Conservation (phyloP, 2,329 filamentous ascomycete genomes). For the Aureobasidium sp. region DNA sequence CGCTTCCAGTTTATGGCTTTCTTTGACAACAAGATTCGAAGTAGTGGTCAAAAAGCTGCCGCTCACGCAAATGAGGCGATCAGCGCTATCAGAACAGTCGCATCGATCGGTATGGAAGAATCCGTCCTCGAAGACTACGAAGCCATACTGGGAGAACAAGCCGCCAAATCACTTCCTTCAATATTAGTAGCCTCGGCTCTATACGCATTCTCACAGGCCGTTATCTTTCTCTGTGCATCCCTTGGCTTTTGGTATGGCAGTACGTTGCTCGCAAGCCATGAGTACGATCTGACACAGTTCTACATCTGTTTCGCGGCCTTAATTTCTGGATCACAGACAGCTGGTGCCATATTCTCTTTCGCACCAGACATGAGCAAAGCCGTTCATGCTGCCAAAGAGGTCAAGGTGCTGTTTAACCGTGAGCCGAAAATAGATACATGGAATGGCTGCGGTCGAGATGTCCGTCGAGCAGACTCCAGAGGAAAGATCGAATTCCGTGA, state of each 20-base stretch:
- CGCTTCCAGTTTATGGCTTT: slow-evolving; percentile 43
- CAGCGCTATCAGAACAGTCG: slow-evolving; percentile 55
- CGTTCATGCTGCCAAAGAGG: slow-evolving; percentile 25
- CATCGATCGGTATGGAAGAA: slow-evolving; percentile 32
- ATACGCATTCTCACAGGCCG: slow-evolving; percentile 37
- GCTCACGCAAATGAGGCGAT: slow-evolving; percentile 61
- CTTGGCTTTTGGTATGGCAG: slow-evolving; percentile 43
- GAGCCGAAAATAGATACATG: no score
- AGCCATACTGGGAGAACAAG: background rate
- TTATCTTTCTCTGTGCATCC: slow-evolving; percentile 42
- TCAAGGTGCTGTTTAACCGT: no score
- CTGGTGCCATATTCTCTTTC: slow-evolving; percentile 40
- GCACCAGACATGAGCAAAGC: slow-evolving; percentile 40
- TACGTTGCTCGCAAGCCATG: slow-evolving; percentile 35
- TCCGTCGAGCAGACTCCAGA: no score
- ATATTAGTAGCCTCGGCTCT: slow-evolving; percentile 32
- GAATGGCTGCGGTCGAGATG: no score
- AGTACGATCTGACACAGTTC: slow-evolving; percentile 36
- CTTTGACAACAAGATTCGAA: slow-evolving; percentile 46
- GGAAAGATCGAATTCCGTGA: background rate
- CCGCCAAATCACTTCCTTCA: slow-evolving; percentile 26
- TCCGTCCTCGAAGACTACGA: background rate
- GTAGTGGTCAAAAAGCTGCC: slow-evolving; percentile 22
- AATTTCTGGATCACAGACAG: slow-evolving; percentile 39
- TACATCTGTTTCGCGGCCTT: slow-evolving; percentile 40